Evolutionary conservation across 2,329 filamentous ascomycete species (phyloP), one percentile per base, ranked within the genome.

Genomic region (Aspergillus uvarum): DNA sequence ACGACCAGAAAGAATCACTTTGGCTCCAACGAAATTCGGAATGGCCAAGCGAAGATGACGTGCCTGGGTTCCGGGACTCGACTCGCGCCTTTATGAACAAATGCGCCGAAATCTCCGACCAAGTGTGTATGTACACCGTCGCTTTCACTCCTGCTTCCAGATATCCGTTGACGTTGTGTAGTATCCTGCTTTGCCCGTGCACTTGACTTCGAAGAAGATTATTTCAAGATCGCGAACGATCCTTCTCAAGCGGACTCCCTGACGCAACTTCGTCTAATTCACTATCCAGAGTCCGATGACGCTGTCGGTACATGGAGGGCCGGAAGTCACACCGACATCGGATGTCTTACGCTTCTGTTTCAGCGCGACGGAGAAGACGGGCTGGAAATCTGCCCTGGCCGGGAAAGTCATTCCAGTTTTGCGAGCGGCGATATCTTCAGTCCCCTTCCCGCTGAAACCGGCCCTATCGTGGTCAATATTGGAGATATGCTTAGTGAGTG

Each of bases 381-480:
- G 1, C 32, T 59, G 19, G 57, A 59, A 19, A 59, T 59, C 26
- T 59, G 57, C 24, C 57, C 57, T 2, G 57, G 57, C 24, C 26
- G 57, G 10, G 57, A 59, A 24, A 32, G 21, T 6, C 57, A 59
- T 19, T 19, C 51, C n/a, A 59, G 57, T 24, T 50, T 54, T 22
- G 57, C 57, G 7, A 44, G 19, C 6, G 58, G 60, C 24, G 63
- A 64, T 47, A 24, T 52, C 11, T 64, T 63, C 19, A 61, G 48
- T 16, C 60, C 63, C 2, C 53, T 64, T 22, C 60, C 63, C 2
- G 63, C 63, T 22, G 24, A 64, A 19, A 61, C 63, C 0, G 63
- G 60, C 14, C 63, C 54, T 10, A 64, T 64, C 49, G 55, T 64
- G 10, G 63, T 64, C 21, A 64, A 64, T 54, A 64, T 64, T 26